Percentiles rank a stretch among this genome's conserved stretches.
These are phyloP conservation scores for Entrophospora sp. DNA, from an alignment of 192 early-diverging fungal genomes.

Conservation along the genomic window DNA sequence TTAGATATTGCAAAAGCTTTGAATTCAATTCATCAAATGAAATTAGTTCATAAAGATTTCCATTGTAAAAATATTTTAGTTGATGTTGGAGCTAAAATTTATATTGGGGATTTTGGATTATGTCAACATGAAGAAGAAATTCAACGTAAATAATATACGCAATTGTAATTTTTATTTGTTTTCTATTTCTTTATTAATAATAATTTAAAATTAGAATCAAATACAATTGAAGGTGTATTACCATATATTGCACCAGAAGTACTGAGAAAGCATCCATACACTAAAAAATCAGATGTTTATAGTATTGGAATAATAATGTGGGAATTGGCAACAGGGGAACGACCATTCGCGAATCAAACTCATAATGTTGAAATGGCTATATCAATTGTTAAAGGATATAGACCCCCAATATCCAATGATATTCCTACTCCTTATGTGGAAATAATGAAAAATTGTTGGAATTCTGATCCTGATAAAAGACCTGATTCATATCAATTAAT, in stretches of 20 bases:
- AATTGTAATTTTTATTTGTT: too few species aligned
- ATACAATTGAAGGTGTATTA: conserved; percentile 25
- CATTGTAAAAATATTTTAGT: conserved; percentile 1
- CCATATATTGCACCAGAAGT: conserved; percentile 35
- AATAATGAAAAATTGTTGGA: conserved; percentile 9
- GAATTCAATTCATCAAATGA: background rate
- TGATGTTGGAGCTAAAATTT: background rate
- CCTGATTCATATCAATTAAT: too few species aligned
- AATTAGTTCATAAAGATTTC: background rate
- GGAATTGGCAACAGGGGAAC: conserved; percentile 28
- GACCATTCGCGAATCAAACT: conserved; percentile 19
- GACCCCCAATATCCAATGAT: background rate
- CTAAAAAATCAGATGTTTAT: conserved; percentile 31
- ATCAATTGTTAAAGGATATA: background rate
- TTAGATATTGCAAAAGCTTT: background rate
- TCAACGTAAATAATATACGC: conserved; percentile 30
- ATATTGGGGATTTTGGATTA: conserved; percentile 29
- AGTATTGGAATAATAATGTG: conserved; percentile 38
- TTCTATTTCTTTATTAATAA: too few species aligned
- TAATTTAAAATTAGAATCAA: too few species aligned
- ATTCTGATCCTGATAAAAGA: conserved; percentile 4
- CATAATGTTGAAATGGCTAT: background rate
- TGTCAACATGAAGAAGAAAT: conserved; percentile 21
- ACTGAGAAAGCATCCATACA: conserved; percentile 22
- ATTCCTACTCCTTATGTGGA: background rate